Evolutionary conservation across 441 rosid genomes (phyloP).

Genomic region (Mallotus japonicus): DNA sequence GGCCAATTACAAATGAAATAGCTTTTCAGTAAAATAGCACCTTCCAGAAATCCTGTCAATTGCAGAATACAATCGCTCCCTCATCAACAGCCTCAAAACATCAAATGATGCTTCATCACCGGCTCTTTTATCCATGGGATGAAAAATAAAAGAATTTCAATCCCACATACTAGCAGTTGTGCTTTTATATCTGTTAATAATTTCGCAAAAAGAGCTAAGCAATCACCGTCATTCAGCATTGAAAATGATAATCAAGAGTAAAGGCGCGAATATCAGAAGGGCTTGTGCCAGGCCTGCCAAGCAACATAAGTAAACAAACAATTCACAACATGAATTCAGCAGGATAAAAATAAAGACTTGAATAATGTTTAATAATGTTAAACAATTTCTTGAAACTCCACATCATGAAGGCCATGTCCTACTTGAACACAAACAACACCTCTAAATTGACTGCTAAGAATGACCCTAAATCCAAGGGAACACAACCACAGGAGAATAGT

Average conservation of each 20-base stretch:
- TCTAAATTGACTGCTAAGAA: too few species aligned
- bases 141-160: slow-evolving; percentile 11
- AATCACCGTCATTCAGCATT: slow-evolving; percentile 43
- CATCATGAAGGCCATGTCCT: too few species aligned
- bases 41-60: not conserved
- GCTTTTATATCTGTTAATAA: not conserved
- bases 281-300: slow-evolving; percentile 82
- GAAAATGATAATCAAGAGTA: slow-evolving; percentile 75
- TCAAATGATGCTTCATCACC: not conserved
- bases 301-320: slow-evolving; percentile 18
- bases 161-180: not conserved
- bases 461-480: too few species aligned
- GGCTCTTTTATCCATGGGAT: not conserved
- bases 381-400: too few species aligned
- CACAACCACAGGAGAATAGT: too few species aligned
- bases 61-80: not conserved
- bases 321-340: not conserved
- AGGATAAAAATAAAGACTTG: not conserved
- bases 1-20: slow-evolving; percentile 6
- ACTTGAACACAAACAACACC: too few species aligned
- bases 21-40: not conserved
- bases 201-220: not conserved
- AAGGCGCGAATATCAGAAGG: slow-evolving; percentile 80
- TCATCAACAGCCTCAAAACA: not conserved
- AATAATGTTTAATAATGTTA: not conserved